Base-by-base conservation (phyloP, 1,139 yeast genomes). In the Geotrichum histeridarum region DNA sequence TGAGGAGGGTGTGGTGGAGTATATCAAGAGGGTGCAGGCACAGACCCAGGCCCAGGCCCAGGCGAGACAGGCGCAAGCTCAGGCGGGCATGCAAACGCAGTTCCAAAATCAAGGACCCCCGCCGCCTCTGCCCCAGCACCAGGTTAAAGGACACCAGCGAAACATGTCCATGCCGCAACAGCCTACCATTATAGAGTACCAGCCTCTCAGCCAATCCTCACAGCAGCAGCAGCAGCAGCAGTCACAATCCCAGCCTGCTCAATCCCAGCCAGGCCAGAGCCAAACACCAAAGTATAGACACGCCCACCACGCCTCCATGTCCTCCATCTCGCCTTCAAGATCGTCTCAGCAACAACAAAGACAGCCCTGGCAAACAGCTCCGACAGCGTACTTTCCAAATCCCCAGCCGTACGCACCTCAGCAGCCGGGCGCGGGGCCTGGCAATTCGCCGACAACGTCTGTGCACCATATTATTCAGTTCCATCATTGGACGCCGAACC, bases 121-220 rank as follows among this genome's bases (percentile, higher is more conserved):
- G 42, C 59, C 64, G 11, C 48, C 60, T 8, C 45, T 38, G 12
- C 38, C 48, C 27, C 53, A 27, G 31, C 30, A 43, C 27, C 27
- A 12, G 9, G 7, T 41, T 50, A 35, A 48, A 38, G 43, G 43
- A 50, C 66, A 62, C 52, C 62, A 61, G 51, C 54, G 65, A 31
- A 61, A 62, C 45, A 50, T 57, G 49, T 61, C 65, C 7, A 50
- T 61, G 42, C 67, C 62, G 8, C 63, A 55, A 27, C 65, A 61
- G 46, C 61, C 60, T 18, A 53, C 55, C 31, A 46, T 48, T 27
- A 52, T 56, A 27, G 62, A 57, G 35, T 55, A 57, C 47, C 27
- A 22, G 27, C 27, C 27, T 22, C 60, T 42, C 41, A 53, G 42
- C 32, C 54, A 42, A n/a, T 36, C 57, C 49, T 15, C 60, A 33